Evolutionary conservation across 2,329 filamentous ascomycete genomes (phyloP).

Genomic region (Aspergillus sp.): DNA sequence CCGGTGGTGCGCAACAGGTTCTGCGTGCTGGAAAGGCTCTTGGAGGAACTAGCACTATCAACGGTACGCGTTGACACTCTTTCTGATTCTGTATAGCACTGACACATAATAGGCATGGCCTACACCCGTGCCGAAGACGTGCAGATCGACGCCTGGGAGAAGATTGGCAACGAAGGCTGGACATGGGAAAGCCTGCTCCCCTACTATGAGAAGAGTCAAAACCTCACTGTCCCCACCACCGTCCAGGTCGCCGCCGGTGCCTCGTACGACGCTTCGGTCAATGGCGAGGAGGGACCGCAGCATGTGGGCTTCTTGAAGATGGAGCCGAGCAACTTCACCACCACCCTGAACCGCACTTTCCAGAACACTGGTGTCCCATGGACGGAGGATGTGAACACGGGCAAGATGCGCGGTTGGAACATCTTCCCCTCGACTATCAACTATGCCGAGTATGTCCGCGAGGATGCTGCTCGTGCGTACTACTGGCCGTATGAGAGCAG

Average conservation of each 20-base stretch:
- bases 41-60: slow-evolving; percentile 42
- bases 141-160: slow-evolving; percentile 36
- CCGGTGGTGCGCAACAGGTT: slow-evolving; percentile 23
- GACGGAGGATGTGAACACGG: slow-evolving; percentile 42
- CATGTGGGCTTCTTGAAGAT: slow-evolving; percentile 21
- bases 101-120: slow-evolving; percentile 19
- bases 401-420: slow-evolving; percentile 41
- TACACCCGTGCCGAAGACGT: slow-evolving; percentile 33
- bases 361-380: slow-evolving; percentile 32
- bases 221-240: slow-evolving; percentile 19
- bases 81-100: too few relatives aligned
- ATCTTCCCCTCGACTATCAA: slow-evolving; percentile 41
- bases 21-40: slow-evolving; percentile 41
- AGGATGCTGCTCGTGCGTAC: slow-evolving; percentile 46
- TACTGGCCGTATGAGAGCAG: slow-evolving; percentile 40
- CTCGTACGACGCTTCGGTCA: slow-evolving; percentile 20
- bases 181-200: slow-evolving; percentile 26
- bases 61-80: slow-evolving; percentile 18
- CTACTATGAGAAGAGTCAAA: slow-evolving; percentile 28
- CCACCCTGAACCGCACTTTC: slow-evolving; percentile 35
- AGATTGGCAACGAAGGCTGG: slow-evolving; percentile 28
- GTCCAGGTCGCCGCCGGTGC: slow-evolving; percentile 19
- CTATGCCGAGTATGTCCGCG: slow-evolving; percentile 30
- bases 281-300: slow-evolving; percentile 26
- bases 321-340: slow-evolving; percentile 20